Evolutionary conservation across 495 filamentous ascomycete species (phyloP), one percentile per base, ranked within the genome.

Genomic region (Trichoderma reesei): DNA sequence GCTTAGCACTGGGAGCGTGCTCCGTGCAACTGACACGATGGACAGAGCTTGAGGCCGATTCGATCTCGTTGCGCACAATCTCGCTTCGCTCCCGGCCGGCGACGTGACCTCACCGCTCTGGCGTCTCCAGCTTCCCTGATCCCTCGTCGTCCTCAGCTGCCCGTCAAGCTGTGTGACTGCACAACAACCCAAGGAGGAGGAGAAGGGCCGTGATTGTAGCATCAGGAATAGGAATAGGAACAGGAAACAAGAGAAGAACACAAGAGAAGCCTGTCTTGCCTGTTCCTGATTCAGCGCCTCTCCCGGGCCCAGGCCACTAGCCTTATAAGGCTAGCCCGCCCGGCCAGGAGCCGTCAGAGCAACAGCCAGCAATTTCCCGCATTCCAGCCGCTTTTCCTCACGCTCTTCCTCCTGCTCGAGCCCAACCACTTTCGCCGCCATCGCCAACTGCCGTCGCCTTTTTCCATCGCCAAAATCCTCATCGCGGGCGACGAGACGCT

Each of bases 331-430:
- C 51, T 56, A 33, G n/a, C 13, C 20, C 20, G 20, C 20, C 51
- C 20, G 16, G 16, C 13, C n/a, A 48, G 44, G 2, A 18, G 44
- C 44, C 46, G n/a, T 51, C 1, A 18, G 13, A 51, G 46, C 46
- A 31, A 14, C 51, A 31, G 20, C 51, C 51, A 56, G 51, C 51
- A 56, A 56, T 56, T 56, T 56, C 51, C 51, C 51, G 51, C 51
- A 56, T 56, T 56, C 51, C 34, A 33, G 51, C 20, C 34, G 44
- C 16, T 48, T 48, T 48, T 48, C 44, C 16, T 34, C n/a, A n/a
- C n/a, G n/a, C n/a, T n/a, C n/a, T n/a, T n/a, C n/a, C n/a, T n/a
- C 20, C 51, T 34, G 31, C 51, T 56, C 42, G 37, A 39, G 51
- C 51, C 51, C 51, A 56, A 56, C 51, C 51, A 20, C 41, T 44